A percentile compares a stretch with the other conserved stretches of the same genome.
Evolutionary conservation across 2,329 filamentous ascomycete species (phyloP).

Genomic region (Thelonectria blattea): DNA sequence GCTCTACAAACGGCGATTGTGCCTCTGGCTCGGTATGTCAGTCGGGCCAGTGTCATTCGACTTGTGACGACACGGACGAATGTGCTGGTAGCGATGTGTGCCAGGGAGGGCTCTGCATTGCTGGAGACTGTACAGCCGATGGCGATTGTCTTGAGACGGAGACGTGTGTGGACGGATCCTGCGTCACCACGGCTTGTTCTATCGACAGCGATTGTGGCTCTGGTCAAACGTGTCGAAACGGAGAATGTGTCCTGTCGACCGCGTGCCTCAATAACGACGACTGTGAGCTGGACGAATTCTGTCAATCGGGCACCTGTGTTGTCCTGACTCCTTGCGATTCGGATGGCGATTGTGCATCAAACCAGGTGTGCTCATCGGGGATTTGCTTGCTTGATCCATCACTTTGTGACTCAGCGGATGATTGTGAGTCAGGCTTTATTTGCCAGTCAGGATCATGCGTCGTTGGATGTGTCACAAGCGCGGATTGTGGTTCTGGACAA

Average conservation of each 20-base stretch:
- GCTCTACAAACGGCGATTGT: not conserved
- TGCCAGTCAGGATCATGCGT: constrained; percentile 5
- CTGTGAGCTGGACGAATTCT: constrained; percentile 3
- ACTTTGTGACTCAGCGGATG: not conserved
- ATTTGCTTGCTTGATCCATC: not conserved
- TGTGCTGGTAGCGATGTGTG: not conserved
- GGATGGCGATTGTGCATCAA: not conserved
- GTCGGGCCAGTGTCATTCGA: not conserved
- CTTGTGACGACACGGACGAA: not conserved
- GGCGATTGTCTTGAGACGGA: not conserved
- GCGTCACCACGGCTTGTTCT: not conserved
- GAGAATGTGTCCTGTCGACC: not conserved
- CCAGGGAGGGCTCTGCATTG: not conserved
- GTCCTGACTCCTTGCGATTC: not conserved
- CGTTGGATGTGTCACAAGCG: not conserved
- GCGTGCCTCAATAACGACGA: constrained; percentile 1
- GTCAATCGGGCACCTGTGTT: not conserved
- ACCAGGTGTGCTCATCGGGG: not conserved
- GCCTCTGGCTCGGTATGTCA: not conserved
- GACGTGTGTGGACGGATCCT: not conserved
- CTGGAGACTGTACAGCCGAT: not conserved
- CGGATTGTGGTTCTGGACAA: not conserved
- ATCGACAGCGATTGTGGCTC: not conserved
- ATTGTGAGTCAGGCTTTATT: not conserved
- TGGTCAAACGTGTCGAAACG: not conserved